These are phyloP conservation scores for Bipolaris bicolor DNA, from an alignment of 2,329 filamentous ascomycete species.

Conservation along the genomic window DNA sequence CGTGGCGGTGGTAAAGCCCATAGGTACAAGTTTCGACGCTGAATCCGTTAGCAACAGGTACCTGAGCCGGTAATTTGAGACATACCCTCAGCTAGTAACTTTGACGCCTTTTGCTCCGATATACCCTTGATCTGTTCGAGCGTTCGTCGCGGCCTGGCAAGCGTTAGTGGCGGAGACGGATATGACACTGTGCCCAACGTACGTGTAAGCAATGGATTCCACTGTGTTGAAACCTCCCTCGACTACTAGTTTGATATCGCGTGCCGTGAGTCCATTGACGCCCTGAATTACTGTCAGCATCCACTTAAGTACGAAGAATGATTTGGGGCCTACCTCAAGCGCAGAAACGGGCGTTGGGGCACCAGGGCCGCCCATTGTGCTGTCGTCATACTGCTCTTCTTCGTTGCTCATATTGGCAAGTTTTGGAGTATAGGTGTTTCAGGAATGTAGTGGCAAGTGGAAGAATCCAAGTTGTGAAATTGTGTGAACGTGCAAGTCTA, in stretches of 20 bases:
- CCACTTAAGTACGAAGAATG: too few species aligned
- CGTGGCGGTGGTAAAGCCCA: constrained; percentile 98
- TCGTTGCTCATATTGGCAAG: constrained; percentile 55
- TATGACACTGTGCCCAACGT: constrained; percentile 39
- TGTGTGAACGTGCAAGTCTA: not conserved
- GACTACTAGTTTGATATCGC: constrained; percentile 90
- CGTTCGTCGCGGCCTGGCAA: constrained; percentile 67
- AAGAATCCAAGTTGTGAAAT: not conserved
- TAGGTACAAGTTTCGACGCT: constrained; percentile 95
- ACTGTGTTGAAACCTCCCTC: constrained; percentile 96
- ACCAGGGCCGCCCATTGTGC: constrained; percentile 77
- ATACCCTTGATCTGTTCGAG: constrained; percentile 98
- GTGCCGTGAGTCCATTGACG: constrained; percentile 84
- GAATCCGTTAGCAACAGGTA: constrained; percentile 12
- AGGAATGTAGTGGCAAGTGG: not conserved
- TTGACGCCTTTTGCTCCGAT: constrained; percentile 93
- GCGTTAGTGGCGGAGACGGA: constrained; percentile 28
- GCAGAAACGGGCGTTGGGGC: constrained; percentile 89
- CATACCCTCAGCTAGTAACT: constrained; percentile 86
- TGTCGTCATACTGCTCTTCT: constrained; percentile 69
- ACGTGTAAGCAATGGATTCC: constrained; percentile 94
- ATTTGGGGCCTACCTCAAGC: constrained; percentile 72
- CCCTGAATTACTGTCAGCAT: constrained; percentile 63
- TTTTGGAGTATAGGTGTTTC: not conserved
- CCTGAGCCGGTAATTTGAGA: not conserved